Evolutionary conservation across 2,329 filamentous ascomycete species (phyloP).

Genomic region (Cladophialophora immunda): DNA sequence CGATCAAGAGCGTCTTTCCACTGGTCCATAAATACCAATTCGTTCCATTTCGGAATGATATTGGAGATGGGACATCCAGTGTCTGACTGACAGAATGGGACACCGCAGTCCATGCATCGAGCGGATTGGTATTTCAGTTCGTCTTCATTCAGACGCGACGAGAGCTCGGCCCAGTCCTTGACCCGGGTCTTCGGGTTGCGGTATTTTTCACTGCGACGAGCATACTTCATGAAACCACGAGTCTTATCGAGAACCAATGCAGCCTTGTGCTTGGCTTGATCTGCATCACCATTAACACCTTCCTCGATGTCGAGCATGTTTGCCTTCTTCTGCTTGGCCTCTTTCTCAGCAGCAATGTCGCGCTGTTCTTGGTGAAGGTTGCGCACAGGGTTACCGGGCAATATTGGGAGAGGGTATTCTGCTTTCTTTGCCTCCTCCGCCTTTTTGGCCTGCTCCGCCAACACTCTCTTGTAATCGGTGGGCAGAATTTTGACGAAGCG

Average conservation of each 20-base stretch:
- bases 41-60: constrained; percentile 98
- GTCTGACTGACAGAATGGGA: constrained; percentile 97
- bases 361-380: constrained; percentile 62
- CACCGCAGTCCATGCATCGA: constrained; percentile 98
- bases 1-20: constrained; percentile 94
- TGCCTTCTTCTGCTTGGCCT: constrained; percentile 73
- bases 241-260: constrained; percentile 97
- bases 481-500: constrained; percentile 94
- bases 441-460: constrained; percentile 85
- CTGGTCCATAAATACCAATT: constrained; percentile 76
- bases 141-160: constrained; percentile 85
- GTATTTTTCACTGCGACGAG: constrained; percentile 92
- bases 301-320: constrained; percentile 89
- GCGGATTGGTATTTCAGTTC: constrained; percentile 97
- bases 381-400: constrained; percentile 71
- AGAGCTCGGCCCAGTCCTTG: constrained; percentile 94
- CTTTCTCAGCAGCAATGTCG: constrained; percentile 66
- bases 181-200: constrained; percentile 82
- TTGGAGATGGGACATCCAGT: constrained; percentile 95
- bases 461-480: constrained; percentile 93
- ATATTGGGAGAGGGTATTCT: constrained; percentile 80
- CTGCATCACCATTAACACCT: constrained; percentile 77
- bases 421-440: constrained; percentile 84
- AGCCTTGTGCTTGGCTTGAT: constrained; percentile 87
- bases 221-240: constrained; percentile 96